phyloP scores from a whole-genome alignment of 148 eudicot species.

The Silene latifolia region DNA sequence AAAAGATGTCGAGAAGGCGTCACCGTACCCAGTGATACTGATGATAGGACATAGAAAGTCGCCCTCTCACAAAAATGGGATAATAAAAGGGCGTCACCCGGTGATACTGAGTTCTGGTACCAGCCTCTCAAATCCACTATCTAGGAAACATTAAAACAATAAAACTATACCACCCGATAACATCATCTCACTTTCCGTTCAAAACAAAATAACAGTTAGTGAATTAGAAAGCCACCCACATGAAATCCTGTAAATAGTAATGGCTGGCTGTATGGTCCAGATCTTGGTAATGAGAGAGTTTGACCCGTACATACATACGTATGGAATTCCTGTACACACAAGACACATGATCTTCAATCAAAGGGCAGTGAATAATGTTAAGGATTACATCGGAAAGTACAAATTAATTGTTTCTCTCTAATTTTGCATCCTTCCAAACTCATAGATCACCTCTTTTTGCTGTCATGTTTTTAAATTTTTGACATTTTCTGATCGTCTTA shows the following conservation, averaged over 20 bases:
- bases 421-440: constrained; percentile 20
- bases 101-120: no score
- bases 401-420: constrained; percentile 19
- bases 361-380: constrained; percentile 21
- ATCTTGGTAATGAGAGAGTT: constrained; percentile 2
- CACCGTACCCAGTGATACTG: no score
- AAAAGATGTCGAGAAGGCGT: no score
- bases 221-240: constrained; percentile 13
- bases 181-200: no score
- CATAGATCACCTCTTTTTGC: constrained; percentile 27
- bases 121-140: no score
- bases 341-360: constrained; percentile 31
- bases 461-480: constrained; percentile 17
- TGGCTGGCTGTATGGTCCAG: not conserved
- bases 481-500: constrained; percentile 8
- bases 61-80: no score
- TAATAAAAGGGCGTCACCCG: no score
- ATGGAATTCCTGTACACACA: not conserved
- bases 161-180: no score
- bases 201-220: not conserved
- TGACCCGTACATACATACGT: not conserved
- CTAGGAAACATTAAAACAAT: no score
- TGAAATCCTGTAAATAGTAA: constrained; percentile 10
- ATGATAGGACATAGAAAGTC: no score
- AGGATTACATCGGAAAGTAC: constrained; percentile 28